Evolutionary conservation across 768 basidiomycete species (phyloP).

Genomic region (Termitomyces sp.): DNA sequence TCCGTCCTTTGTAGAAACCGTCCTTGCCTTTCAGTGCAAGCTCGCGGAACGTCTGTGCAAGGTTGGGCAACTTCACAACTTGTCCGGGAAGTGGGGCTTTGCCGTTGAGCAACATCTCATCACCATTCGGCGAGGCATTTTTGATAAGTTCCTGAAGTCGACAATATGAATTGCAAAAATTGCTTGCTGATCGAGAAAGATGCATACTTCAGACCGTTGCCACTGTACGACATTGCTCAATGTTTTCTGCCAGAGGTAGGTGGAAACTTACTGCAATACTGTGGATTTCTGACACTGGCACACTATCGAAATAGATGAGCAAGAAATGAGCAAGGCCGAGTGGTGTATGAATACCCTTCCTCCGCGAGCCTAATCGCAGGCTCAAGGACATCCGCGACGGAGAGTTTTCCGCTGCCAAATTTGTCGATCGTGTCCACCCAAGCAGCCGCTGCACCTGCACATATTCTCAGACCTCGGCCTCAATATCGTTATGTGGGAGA

Average conservation of each 20-base stretch:
- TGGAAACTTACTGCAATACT: conserved; percentile 42
- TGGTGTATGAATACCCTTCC: conserved; percentile 56
- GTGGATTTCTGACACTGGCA: conserved; percentile 84
- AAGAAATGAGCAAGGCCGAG: neutral
- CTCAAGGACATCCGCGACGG: conserved; percentile 63
- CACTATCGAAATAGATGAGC: conserved; percentile 31
- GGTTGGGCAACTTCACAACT: conserved; percentile 71
- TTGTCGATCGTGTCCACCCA: conserved; percentile 87
- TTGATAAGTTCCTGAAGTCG: conserved; percentile 53
- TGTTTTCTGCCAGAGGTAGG: conserved; percentile 1
- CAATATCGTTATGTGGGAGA: neutral
- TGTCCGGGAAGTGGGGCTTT: conserved; percentile 84
- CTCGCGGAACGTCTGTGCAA: conserved; percentile 79
- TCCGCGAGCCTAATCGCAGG: conserved; percentile 92
- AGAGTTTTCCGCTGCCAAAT: conserved; percentile 71
- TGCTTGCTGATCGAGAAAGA: neutral
- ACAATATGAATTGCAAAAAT: conserved; percentile 2
- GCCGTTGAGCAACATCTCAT: conserved; percentile 83
- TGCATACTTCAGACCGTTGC: conserved; percentile 49
- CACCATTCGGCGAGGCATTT: conserved; percentile 78
- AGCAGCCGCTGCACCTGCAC: conserved; percentile 81
- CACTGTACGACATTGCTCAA: conserved; percentile 29
- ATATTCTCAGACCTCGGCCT: neutral
- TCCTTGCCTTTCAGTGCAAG: conserved; percentile 79
- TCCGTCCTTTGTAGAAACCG: conserved; percentile 89